Percentiles rank a stretch among this genome's conserved stretches.
These are phyloP conservation scores for Dentipellis sp. DNA, from an alignment of 768 basidiomycete genomes.

Conservation along the genomic window DNA sequence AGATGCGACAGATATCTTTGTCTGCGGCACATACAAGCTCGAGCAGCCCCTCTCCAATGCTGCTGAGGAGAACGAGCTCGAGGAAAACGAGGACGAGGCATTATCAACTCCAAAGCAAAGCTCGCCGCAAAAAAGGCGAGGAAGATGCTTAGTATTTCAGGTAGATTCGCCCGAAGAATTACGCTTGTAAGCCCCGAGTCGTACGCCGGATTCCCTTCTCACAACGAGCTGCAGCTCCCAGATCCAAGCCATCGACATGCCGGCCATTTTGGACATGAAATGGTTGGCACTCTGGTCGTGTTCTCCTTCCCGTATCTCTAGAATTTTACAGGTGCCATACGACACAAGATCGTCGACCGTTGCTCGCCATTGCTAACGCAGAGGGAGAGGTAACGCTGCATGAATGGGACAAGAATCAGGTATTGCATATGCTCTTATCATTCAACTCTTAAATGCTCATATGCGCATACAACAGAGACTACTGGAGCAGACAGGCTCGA, in stretches of 20 bases:
- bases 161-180: conserved; percentile 30
- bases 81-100: conserved; percentile 4
- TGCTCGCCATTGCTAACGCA: conserved; percentile 75
- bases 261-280: conserved; percentile 91
- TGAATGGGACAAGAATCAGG: conserved; percentile 42
- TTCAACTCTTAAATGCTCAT: neutral
- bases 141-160: conserved; percentile 67
- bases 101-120: neutral
- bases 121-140: conserved; percentile 38
- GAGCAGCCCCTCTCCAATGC: conserved; percentile 22
- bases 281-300: conserved; percentile 43
- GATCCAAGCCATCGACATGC: conserved; percentile 59
- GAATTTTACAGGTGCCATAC: conserved; percentile 47
- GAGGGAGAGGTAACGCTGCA: conserved; percentile 70
- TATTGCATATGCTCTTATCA: conserved; percentile 17
- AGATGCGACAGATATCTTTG: conserved; percentile 51
- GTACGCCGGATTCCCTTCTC: no score
- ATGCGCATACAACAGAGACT: conserved; percentile 7
- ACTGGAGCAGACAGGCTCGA: conserved; percentile 30
- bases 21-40: conserved; percentile 90
- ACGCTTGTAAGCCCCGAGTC: conserved; percentile 12
- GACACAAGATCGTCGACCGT: conserved; percentile 28
- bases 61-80: conserved; percentile 4
- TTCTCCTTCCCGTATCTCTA: neutral
- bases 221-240: conserved; percentile 27